phyloP scores from a whole-genome alignment of 2,329 filamentous ascomycete species.

The Lasiodiplodia sp. region DNA sequence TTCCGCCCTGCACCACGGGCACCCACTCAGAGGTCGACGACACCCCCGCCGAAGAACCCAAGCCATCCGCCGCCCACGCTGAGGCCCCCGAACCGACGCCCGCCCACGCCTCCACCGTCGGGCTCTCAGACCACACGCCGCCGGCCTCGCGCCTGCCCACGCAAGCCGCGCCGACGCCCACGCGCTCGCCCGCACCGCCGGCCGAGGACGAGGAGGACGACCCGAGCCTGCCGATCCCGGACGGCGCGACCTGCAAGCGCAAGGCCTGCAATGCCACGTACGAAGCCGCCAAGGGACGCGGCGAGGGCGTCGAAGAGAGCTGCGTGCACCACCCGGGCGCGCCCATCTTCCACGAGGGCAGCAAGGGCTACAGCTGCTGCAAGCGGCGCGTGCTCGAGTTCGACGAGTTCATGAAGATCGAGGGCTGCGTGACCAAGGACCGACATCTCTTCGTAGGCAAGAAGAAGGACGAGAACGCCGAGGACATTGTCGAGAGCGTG shows the following conservation, averaged over 20 bases:
- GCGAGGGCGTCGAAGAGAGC: constrained; percentile 70
- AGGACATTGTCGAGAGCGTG: constrained; percentile 81
- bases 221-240: constrained; percentile 86
- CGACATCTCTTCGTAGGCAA: constrained; percentile 86
- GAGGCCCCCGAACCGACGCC: constrained; percentile 26
- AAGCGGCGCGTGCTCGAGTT: constrained; percentile 95
- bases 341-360: constrained; percentile 96
- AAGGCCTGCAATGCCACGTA: constrained; percentile 70
- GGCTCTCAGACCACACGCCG: constrained; percentile 36
- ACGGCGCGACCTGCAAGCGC: constrained; percentile 77
- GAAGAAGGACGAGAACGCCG: constrained; percentile 65
- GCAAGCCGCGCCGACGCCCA: constrained; percentile 29
- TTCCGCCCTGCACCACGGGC: constrained; percentile 90
- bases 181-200: constrained; percentile 44
- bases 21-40: constrained; percentile 90
- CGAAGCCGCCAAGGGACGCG: constrained; percentile 30
- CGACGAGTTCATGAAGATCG: constrained; percentile 96
- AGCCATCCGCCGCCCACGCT: constrained; percentile 41
- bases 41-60: constrained; percentile 60
- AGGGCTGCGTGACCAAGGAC: constrained; percentile 83
- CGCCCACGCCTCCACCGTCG: background rate
- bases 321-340: constrained; percentile 90
- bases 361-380: constrained; percentile 97
- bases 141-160: constrained; percentile 35
- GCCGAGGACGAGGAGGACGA: constrained; percentile 63